Conservation (phyloP, 2,329 filamentous ascomycete species). For the Penicillium sp. region DNA sequence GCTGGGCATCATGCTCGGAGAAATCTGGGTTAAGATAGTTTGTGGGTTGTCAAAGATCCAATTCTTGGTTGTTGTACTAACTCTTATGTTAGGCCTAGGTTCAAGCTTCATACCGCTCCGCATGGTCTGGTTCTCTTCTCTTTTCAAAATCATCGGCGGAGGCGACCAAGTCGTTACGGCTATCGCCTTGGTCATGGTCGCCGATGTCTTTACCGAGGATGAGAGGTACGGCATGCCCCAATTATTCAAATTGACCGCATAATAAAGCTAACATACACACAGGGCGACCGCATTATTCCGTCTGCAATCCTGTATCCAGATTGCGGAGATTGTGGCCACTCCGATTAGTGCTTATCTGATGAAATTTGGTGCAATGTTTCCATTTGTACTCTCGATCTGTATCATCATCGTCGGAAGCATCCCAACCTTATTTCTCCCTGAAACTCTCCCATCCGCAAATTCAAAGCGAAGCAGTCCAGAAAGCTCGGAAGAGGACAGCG, state of each 20-base stretch:
- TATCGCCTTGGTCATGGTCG: constrained; percentile 25
- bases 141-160: constrained; percentile 27
- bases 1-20: constrained; percentile 21
- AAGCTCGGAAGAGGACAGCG: background rate
- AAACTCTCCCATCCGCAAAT: constrained; percentile 22
- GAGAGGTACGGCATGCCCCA: constrained; percentile 22
- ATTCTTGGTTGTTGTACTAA: background rate
- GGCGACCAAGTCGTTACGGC: constrained; percentile 23
- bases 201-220: constrained; percentile 29
- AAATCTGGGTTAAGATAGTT: constrained; percentile 28
- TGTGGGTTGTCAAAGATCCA: constrained; percentile 19
- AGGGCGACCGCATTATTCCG: constrained; percentile 27
- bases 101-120: constrained; percentile 26
- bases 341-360: constrained; percentile 31
- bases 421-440: constrained; percentile 19
- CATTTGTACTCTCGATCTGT: constrained; percentile 18
- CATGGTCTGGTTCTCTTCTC: constrained; percentile 26
- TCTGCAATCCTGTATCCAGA: constrained; percentile 18
- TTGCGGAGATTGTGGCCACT: constrained; percentile 27
- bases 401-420: constrained; percentile 12
- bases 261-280: background rate
- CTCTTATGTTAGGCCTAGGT: constrained; percentile 14
- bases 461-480: constrained; percentile 3
- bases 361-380: constrained; percentile 22
- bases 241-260: background rate